A percentile compares a stretch with the other conserved stretches of the same genome.
Conservation (phyloP, 257 asterid genomes). For the Solanum microdontum region DNA sequence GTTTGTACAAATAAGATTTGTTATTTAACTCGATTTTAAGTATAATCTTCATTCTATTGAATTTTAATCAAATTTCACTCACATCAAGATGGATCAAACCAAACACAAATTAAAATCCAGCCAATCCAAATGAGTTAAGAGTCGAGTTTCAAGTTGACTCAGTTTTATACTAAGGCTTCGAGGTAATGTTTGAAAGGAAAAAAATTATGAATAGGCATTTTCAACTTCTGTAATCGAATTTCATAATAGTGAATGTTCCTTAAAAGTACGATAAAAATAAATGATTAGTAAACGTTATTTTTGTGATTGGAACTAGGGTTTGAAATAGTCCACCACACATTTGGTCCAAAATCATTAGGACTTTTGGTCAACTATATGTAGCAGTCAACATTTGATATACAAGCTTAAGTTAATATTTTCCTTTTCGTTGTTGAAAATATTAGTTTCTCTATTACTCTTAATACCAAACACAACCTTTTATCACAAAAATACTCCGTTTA, state of each 20-base stretch:
- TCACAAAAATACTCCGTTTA: background rate
- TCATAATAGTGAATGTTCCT: background rate
- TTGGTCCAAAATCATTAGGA: background rate
- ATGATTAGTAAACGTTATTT: background rate
- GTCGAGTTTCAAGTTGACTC: background rate
- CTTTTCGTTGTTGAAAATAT: too few species aligned
- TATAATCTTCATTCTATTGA: background rate
- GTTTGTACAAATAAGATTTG: background rate
- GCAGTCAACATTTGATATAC: too few species aligned
- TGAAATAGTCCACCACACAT: background rate
- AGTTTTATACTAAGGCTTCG: accelerated
- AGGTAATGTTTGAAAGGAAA: background rate
- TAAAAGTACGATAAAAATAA: too few species aligned
- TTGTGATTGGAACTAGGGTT: background rate
- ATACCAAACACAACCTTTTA: background rate
- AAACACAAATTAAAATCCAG: background rate
- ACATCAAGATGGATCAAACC: background rate
- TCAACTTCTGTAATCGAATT: background rate
- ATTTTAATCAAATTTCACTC: background rate
- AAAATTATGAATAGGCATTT: background rate
- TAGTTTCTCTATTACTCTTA: background rate
- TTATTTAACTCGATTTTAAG: background rate
- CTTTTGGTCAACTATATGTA: background rate
- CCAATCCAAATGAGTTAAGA: background rate
- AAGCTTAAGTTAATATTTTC: background rate